Conservation (phyloP, 148 eudicot species). For the Polygonum maritimum region DNA sequence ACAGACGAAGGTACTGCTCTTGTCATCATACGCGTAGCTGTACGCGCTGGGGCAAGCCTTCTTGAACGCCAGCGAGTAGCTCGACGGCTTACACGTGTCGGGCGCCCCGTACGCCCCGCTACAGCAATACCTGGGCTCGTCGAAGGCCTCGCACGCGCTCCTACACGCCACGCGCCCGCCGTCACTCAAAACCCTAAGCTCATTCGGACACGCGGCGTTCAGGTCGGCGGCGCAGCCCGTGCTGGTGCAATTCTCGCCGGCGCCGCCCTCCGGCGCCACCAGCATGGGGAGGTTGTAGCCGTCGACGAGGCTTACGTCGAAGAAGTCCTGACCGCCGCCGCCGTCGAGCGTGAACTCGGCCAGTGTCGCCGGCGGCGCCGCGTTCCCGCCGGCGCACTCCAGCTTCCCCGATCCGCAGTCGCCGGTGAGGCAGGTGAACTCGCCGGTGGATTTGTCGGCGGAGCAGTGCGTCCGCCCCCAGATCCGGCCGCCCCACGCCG, state of each 20-base stretch:
- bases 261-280: constrained; percentile 47
- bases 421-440: constrained; percentile 61
- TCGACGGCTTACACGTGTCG: constrained; percentile 62
- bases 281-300: constrained; percentile 76
- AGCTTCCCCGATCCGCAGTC: constrained; percentile 60
- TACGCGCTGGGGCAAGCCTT: constrained; percentile 68
- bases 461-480: constrained; percentile 69
- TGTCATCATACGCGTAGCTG: constrained; percentile 81
- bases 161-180: constrained; percentile 33
- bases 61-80: constrained; percentile 57
- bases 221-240: constrained; percentile 51
- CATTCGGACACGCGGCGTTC: constrained; percentile 44
- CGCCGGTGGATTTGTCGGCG: constrained; percentile 30
- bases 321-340: constrained; percentile 47
- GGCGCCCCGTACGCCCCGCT: constrained; percentile 51
- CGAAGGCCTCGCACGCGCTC: constrained; percentile 58
- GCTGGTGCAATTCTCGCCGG: constrained; percentile 40
- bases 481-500: constrained; percentile 66
- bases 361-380: constrained; percentile 57
- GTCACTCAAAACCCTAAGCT: constrained; percentile 24
- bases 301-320: constrained; percentile 73
- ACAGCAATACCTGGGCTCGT: constrained; percentile 40
- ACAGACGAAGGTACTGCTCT: constrained; percentile 74
- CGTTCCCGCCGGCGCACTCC: constrained; percentile 43
- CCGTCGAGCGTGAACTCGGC: constrained; percentile 62